phyloP scores from a whole-genome alignment of 2,329 filamentous ascomycete genomes.

The Botrytis squamosa region DNA sequence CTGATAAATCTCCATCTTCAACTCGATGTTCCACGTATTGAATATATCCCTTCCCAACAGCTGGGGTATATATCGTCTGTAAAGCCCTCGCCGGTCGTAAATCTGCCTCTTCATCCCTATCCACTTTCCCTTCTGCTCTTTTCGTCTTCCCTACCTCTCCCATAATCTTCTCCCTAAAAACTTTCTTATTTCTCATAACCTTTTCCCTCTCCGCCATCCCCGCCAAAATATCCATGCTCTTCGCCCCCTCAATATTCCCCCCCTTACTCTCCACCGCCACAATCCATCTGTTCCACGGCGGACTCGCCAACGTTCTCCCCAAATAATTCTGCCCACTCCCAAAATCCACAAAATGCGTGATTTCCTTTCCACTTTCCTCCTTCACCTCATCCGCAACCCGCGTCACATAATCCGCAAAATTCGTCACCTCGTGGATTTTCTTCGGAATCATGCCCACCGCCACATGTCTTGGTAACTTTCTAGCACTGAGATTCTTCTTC shows the following conservation, averaged over 20 bases:
- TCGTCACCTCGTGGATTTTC: constrained; percentile 88
- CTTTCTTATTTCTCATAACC: constrained; percentile 80
- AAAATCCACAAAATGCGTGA: constrained; percentile 92
- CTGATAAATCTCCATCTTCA: constrained; percentile 68
- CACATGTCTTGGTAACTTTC: constrained; percentile 66
- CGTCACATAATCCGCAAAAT: constrained; percentile 85
- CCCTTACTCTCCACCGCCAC: constrained; percentile 87
- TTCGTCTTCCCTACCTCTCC: constrained; percentile 38
- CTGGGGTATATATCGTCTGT: constrained; percentile 52
- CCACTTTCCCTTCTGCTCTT: constrained; percentile 17
- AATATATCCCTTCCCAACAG: constrained; percentile 66
- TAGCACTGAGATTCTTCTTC: constrained; percentile 42
- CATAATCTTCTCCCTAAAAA: constrained; percentile 53
- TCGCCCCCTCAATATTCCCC: constrained; percentile 83
- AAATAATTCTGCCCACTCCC: constrained; percentile 97
- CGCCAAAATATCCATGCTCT: constrained; percentile 78
- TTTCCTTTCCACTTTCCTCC: constrained; percentile 52
- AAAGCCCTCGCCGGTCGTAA: constrained; percentile 53
- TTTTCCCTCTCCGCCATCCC: constrained; percentile 71
- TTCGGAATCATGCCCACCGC: constrained; percentile 93
- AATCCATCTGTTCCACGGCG: constrained; percentile 82
- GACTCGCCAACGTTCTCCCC: constrained; percentile 78
- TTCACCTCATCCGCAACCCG: constrained; percentile 58
- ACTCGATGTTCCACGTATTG: constrained; percentile 76
- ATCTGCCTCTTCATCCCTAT: constrained; percentile 41